Conservation (phyloP, 2,329 filamentous ascomycete species). For the Fusarium acutatum region DNA sequence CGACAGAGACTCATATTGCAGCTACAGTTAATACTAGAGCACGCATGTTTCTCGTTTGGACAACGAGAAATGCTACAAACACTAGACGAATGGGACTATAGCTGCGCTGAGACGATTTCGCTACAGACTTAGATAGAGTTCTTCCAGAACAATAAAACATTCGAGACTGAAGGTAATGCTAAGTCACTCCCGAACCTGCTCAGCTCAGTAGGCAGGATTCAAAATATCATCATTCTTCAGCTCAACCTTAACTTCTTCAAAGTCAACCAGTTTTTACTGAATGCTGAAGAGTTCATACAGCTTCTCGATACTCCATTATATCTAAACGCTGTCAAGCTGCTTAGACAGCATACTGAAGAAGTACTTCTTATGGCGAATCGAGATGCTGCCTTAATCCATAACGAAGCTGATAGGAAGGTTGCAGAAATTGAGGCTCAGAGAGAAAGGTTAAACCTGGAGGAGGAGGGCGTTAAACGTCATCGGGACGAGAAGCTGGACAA, state of each 20-base stretch:
- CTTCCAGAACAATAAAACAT: not conserved
- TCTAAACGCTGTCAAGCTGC: not conserved
- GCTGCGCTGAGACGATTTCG: not conserved
- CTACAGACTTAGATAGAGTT: not conserved
- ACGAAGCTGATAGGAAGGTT: not conserved
- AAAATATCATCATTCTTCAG: accelerated
- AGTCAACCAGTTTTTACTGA: not conserved
- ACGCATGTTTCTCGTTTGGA: not conserved
- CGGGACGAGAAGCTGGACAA: not conserved
- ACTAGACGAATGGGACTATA: not conserved
- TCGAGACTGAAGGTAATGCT: not conserved
- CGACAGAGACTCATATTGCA: not conserved
- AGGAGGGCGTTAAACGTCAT: not conserved
- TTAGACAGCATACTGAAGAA: not conserved
- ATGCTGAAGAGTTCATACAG: not conserved
- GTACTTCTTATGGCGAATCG: not conserved
- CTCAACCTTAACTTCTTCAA: accelerated
- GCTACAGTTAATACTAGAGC: not conserved
- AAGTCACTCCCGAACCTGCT: not conserved
- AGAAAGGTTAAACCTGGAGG: not conserved
- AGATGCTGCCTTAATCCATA: too few relatives aligned
- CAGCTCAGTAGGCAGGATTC: not conserved
- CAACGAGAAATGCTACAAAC: not conserved
- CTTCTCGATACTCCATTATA: not conserved
- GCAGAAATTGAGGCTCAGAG: not conserved